Percentiles rank a stretch among this genome's conserved stretches.
Conservation (phyloP, 139 green algal genomes). For the Microglena sp. region DNA sequence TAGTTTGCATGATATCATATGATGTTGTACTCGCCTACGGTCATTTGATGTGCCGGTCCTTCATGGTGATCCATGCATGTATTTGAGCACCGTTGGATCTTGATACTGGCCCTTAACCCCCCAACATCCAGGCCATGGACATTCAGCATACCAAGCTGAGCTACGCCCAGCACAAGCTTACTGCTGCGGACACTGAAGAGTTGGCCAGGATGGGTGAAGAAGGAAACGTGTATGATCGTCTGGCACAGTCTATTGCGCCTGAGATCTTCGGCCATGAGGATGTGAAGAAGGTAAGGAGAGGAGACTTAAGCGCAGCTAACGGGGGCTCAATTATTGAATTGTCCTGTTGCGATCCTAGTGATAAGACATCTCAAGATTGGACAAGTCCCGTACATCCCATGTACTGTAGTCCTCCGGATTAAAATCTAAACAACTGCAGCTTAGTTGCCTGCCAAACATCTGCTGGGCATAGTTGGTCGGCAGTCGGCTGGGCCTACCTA, state of each 20-base stretch:
- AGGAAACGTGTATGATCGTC: conserved; percentile 67
- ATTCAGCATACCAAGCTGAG: conserved; percentile 23
- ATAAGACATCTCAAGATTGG: background rate
- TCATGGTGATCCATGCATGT: too few species aligned
- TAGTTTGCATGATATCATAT: too few species aligned
- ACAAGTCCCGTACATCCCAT: background rate
- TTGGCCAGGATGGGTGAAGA: conserved; percentile 42
- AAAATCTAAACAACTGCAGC: too few species aligned
- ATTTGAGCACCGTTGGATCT: too few species aligned
- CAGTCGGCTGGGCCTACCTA: too few species aligned
- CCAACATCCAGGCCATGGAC: conserved; percentile 8
- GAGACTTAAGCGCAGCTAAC: too few species aligned
- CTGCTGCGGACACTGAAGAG: conserved; percentile 12
- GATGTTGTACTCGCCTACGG: too few species aligned
- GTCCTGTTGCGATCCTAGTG: background rate
- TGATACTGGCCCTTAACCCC: too few species aligned
- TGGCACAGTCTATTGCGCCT: conserved; percentile 74
- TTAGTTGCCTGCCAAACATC: too few species aligned
- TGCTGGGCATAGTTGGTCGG: too few species aligned
- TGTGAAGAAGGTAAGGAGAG: conserved; percentile 78
- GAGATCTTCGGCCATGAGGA: conserved; percentile 92
- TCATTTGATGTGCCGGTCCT: too few species aligned
- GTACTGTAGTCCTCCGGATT: too few species aligned
- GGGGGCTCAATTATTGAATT: background rate
- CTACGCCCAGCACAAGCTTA: conserved; percentile 45